Base-by-base conservation (phyloP, 306 rosid genomes). In the Prunus dulcis region DNA sequence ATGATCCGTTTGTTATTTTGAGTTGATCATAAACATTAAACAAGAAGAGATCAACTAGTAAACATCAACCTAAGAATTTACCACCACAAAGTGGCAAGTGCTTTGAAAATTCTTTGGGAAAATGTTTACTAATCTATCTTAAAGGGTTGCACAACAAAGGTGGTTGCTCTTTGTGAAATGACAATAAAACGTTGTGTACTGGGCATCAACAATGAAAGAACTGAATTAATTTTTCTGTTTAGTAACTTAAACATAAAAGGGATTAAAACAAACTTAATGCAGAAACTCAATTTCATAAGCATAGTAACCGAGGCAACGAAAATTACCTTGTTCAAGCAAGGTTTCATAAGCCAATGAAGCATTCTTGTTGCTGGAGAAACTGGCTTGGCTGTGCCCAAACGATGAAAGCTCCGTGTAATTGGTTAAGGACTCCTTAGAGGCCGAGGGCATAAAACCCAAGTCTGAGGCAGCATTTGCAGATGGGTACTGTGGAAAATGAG, bases 271-370 rank as follows among this genome's bases (percentile, higher is more conserved):
- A 72, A 45, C 23, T 7, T 8, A 34, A 7, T 8, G 69, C 69
- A 32, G 69, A 4, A 72, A 57, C 61, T 41, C 56, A 81, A 78
- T 62, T 67, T 58, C 45, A 43, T 52, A 57, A 30, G 67, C 47
- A 12, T 14, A 22, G 25, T 32, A 64, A 41, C 12, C 23, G 22
- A 47, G 61, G 49, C 46, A 66, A 12, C 28, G 43, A 30, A 9
- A 79, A 25, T 30, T 71, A 87, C 91, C 90, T 85, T 84, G 79
- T 17, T 64, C 76, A 71, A 64, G 64, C 64, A 77, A 63, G 74
- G 57, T 67, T 43, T 75, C 79, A 56, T 71, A 64, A 23, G 62
- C 74, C 60, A 34, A 64, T 45, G 87, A 71, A 80, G 61, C 81
- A 73, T 67, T 84, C 30, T 72, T 53, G 69, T 5, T 67, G 53